Evolutionary conservation across 768 basidiomycete species (phyloP), one percentile per base, ranked within the genome.

Genomic region (Infundibulicybe gibba): DNA sequence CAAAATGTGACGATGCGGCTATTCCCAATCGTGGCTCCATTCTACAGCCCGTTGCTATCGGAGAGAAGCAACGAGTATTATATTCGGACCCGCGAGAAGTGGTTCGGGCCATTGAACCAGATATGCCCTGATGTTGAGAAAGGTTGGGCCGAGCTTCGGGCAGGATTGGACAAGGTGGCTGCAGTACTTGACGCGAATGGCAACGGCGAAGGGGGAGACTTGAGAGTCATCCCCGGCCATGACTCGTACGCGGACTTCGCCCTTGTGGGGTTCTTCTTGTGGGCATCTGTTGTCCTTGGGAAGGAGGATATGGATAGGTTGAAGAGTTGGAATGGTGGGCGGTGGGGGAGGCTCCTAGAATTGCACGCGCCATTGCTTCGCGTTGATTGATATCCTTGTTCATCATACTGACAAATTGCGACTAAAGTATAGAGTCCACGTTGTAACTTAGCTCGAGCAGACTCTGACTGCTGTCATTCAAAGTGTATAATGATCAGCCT

Each of bases 221-320:
- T 54, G 13, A 35, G 45, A 2, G 48, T 52, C 42, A 48, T 55
- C 15, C 45, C 51, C 15, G 49, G 44, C 6, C 45, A 43, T 17
- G 17, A 33, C 12, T 44, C 37, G 12, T 55, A 49, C 41, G 54
- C 54, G 11, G 54, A 55, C 20, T 52, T 55, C 31, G 25, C 32
- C 5, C 39, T 50, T 15, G 42, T 48, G 12, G 51, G 44, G 5
- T 31, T 38, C 3, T 19, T 55, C 6, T 39, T 52, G 16, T 55
- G 51, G 48, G 46, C 46, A 15, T 31, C 38, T 19, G 41, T 40
- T 2, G 31, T 55, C 12, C 8, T 45, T 3, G 32, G 33, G 9
- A 19, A 51, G 34, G 41, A 52, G 2, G 49, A 54, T 15, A 38
- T 45, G 15, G 37, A 46, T 3, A 19, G 40, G 21, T 14, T 54